Base-by-base conservation (phyloP, 352 stramenopile genomes). In the Pythium phragmiticola region DNA sequence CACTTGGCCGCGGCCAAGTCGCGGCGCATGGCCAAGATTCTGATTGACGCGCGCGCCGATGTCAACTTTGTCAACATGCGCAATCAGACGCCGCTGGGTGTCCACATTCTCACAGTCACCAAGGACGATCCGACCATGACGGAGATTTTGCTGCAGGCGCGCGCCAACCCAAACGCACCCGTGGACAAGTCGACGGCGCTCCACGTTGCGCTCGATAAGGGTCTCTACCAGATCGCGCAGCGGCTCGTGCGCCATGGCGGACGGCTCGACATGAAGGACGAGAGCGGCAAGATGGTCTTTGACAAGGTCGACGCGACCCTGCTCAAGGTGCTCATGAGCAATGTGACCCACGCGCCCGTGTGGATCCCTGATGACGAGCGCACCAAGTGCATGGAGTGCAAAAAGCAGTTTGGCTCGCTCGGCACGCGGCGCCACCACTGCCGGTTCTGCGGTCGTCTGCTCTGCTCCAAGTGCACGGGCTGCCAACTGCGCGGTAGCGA, bases 111-210 rank as follows among this genome's bases (percentile, higher is more conserved):
- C 60, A 95, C 84, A 42, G 66, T 80, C 36, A 87, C 78, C 42
- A 78, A 75, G 11, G 87, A 95, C 53, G 87, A 95, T 21, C 84
- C 87, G 51, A 60, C 91, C 51, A 82, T 94, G 51, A 54, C 80
- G 5, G 87, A 93, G 67, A 92, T 95, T 77, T 58, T 95, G 51
- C 65, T 95, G 43, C 72, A 84, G 65, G 77, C 92, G 72, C 82
- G 87, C 54, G 75, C 84, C 16, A 77, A 95, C 46, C 72, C 87
- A 36, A 94, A 95, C 54, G 73, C 81, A 4, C 9, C 52, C 46
- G 65, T 93, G 9, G 82, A 88, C 49, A 77, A 78, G 55, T 86
- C 82, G 59, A 89, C 84, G 17, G 50, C 91, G 43, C 63, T 95
- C 21, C 87, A 95, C 72, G 83, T 84, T 43, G 87, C 84, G 0